phyloP scores from a whole-genome alignment of 2,329 filamentous ascomycete genomes.

The Fusarium goolgardi region DNA sequence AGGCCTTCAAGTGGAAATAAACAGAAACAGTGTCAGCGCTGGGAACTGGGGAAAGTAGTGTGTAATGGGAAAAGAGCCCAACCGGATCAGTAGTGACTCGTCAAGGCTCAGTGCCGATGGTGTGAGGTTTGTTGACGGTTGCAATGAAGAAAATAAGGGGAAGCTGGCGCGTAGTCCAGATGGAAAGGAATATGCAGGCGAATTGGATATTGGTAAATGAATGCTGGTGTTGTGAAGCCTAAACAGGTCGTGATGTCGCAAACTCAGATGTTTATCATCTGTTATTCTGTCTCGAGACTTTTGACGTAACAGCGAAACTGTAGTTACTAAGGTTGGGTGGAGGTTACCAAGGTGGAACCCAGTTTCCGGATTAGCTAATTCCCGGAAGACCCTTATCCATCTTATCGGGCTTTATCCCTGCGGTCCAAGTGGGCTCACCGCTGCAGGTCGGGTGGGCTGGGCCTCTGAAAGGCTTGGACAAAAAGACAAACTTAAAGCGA shows the following conservation, averaged over 20 bases:
- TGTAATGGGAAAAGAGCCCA: conserved; percentile 56
- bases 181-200: neutral
- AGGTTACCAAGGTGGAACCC: conserved; percentile 27
- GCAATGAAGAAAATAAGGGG: conserved; percentile 14
- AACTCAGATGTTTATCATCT: conserved; percentile 17
- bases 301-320: conserved; percentile 38
- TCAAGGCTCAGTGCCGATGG: conserved; percentile 49
- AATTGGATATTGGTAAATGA: conserved; percentile 4
- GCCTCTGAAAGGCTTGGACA: conserved; percentile 29
- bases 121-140: conserved; percentile 20
- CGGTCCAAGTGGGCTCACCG: conserved; percentile 33
- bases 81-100: conserved; percentile 57
- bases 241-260: conserved; percentile 8
- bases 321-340: conserved; percentile 4
- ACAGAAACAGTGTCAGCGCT: conserved; percentile 53
- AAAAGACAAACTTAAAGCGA: conserved; percentile 20
- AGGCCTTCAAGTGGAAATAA: conserved; percentile 35
- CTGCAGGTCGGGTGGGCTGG: conserved; percentile 17
- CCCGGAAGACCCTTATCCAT: conserved; percentile 36
- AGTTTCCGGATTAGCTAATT: conserved; percentile 44
- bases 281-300: conserved; percentile 32
- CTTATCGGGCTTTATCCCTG: conserved; percentile 38
- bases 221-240: conserved; percentile 13
- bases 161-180: conserved; percentile 26
- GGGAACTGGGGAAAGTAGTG: conserved; percentile 45